phyloP scores from a whole-genome alignment of 306 rosid species.

The Delonix regia region DNA sequence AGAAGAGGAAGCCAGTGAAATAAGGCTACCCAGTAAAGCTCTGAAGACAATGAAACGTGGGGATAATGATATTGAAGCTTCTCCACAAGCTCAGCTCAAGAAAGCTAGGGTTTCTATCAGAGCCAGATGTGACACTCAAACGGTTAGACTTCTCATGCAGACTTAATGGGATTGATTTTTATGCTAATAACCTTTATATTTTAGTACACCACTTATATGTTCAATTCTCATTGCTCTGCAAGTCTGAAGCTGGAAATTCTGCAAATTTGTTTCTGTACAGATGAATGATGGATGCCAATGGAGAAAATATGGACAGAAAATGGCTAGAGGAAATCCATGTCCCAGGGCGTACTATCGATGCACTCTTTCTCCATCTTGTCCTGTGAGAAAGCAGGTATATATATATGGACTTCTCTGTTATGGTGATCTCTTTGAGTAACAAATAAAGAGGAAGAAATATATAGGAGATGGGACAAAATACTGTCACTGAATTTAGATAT shows the following conservation, averaged over 20 bases:
- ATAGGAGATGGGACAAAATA: not conserved
- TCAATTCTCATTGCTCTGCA: not conserved
- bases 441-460: not conserved
- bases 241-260: not conserved
- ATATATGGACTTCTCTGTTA: no score
- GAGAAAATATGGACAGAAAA: slow-evolving; percentile 89
- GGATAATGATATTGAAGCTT: slow-evolving; percentile 40
- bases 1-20: no score
- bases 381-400: slow-evolving; percentile 83
- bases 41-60: not conserved
- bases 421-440: not conserved
- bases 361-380: slow-evolving; percentile 68
- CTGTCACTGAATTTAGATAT: not conserved
- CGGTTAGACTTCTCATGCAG: slow-evolving; percentile 47
- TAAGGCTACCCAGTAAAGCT: no score
- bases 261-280: slow-evolving; percentile 36
- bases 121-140: slow-evolving; percentile 71
- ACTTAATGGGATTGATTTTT: not conserved
- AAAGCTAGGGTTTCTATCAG: slow-evolving; percentile 73
- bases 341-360: slow-evolving; percentile 83
- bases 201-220: not conserved
- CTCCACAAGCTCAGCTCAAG: slow-evolving; percentile 51
- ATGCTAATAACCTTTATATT: no score
- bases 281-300: slow-evolving; percentile 88
- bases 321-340: slow-evolving; percentile 84